Evolutionary conservation across 192 early-diverging fungal genomes (phyloP), one percentile per base, ranked within the genome.

Genomic region (Umbelopsis sp.): DNA sequence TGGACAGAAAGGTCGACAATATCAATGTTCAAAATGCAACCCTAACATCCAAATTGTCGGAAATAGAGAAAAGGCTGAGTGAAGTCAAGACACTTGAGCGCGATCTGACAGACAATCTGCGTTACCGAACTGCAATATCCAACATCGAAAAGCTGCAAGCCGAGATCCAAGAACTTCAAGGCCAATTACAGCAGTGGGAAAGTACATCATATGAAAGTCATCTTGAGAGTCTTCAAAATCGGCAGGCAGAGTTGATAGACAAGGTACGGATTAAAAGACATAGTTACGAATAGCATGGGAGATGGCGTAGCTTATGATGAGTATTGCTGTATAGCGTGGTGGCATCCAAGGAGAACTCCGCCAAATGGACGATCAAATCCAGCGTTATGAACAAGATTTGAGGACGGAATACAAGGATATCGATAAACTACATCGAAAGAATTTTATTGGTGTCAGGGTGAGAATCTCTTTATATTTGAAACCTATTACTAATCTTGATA

Each of bases 281-380:
- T 34, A 12, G 47, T 49, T 49, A 21, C 16, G 47, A n/a, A n/a
- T n/a, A n/a, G n/a, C n/a, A n/a, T n/a, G n/a, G n/a, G n/a, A n/a
- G n/a, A n/a, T n/a, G n/a, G n/a, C n/a, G n/a, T n/a, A n/a, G n/a
- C n/a, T n/a, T n/a, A n/a, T n/a, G n/a, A n/a, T n/a, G n/a, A n/a
- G n/a, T n/a, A n/a, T n/a, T 24, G 5, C 4, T 1, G 52, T 25
- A 26, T 68, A 85, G 85, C 78, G 86, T 16, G 84, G 91, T 8
- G 81, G 79, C 4, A 20, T 94, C 1, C 62, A 85, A 38, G 96
- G 96, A 20, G 93, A 95, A 72, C 66, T 92, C 41, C 87, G 90
- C 78, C 95, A 97, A 77, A 76, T 99, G 41, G 86, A 95, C 74
- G 90, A 92, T 43, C 91, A 96, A 75, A 82, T 83, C 1, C 56